Evolutionary conservation across 371 early-diverging fungal genomes (phyloP).

Genomic region (Entomophthora muscae): DNA sequence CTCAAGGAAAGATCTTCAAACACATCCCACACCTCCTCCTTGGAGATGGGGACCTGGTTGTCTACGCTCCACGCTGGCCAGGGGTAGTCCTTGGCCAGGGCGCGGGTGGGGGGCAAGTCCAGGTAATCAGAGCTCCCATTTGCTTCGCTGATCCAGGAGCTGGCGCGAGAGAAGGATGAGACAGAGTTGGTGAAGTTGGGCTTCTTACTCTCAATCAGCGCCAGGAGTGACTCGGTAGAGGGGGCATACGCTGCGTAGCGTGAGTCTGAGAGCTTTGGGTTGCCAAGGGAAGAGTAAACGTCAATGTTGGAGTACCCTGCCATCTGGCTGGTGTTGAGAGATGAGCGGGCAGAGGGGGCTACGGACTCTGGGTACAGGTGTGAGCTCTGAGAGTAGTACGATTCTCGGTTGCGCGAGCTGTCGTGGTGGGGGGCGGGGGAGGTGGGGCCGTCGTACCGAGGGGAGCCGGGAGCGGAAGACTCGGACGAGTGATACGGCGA

Average conservation of each 20-base stretch:
- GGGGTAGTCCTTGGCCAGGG: conserved; percentile 15
- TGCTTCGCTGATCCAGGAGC: background rate
- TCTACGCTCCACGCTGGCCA: conserved; percentile 50
- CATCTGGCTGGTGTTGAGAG: background rate
- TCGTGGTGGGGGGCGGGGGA: background rate
- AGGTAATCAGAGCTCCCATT: background rate
- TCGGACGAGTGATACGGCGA: conserved; percentile 7
- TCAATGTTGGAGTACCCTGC: conserved; percentile 23
- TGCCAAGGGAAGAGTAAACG: conserved; percentile 33
- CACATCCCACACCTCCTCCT: conserved; percentile 40
- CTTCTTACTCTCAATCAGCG: conserved; percentile 49
- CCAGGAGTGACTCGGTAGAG: conserved; percentile 51
- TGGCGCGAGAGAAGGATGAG: conserved; percentile 24
- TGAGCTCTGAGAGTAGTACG: background rate
- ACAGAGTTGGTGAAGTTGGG: conserved; percentile 10
- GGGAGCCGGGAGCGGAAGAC: background rate
- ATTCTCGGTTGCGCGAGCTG: background rate
- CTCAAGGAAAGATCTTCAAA: conserved; percentile 35
- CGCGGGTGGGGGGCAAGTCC: background rate
- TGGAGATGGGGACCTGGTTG: conserved; percentile 35
- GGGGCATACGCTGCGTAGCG: conserved; percentile 54
- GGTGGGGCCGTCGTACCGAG: background rate
- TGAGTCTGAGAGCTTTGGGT: conserved; percentile 30
- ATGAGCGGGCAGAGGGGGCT: background rate
- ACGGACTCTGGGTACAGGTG: background rate